Evolutionary conservation across 345 rosid species (phyloP).

Genomic region (Linum tenue): DNA sequence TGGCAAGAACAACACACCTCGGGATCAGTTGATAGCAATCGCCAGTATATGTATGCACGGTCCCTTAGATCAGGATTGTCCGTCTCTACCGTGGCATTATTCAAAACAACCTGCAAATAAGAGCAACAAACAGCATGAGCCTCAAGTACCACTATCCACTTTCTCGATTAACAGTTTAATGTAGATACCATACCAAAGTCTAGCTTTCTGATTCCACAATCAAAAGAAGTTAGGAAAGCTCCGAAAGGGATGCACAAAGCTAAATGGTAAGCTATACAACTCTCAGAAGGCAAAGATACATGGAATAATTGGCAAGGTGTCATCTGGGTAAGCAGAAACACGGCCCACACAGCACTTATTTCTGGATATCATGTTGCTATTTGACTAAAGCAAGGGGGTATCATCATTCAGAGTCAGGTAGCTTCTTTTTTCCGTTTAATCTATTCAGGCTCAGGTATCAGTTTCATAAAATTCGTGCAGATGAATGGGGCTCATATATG

Average conservation of each 20-base stretch:
- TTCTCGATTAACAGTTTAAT: too few relatives aligned
- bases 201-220: not conserved
- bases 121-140: not conserved
- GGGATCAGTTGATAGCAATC: slow-evolving; percentile 95
- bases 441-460: too few relatives aligned
- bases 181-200: not conserved
- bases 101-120: slow-evolving; percentile 70
- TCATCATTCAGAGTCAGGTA: too few relatives aligned
- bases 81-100: slow-evolving; percentile 96
- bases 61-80: slow-evolving; percentile 98
- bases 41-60: slow-evolving; percentile 99
- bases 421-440: too few relatives aligned
- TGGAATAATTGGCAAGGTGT: not conserved
- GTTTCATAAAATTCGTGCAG: not conserved
- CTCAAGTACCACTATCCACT: not conserved
- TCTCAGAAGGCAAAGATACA: not conserved
- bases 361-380: too few relatives aligned
- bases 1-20: slow-evolving; percentile 46
- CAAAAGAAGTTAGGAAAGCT: not conserved
- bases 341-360: not conserved
- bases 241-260: not conserved
- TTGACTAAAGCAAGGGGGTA: not conserved
- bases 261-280: not conserved
- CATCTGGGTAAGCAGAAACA: not conserved
- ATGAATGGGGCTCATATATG: not conserved